Base-by-base conservation (phyloP, 495 filamentous ascomycete species). In the Monascus purpureus region DNA sequence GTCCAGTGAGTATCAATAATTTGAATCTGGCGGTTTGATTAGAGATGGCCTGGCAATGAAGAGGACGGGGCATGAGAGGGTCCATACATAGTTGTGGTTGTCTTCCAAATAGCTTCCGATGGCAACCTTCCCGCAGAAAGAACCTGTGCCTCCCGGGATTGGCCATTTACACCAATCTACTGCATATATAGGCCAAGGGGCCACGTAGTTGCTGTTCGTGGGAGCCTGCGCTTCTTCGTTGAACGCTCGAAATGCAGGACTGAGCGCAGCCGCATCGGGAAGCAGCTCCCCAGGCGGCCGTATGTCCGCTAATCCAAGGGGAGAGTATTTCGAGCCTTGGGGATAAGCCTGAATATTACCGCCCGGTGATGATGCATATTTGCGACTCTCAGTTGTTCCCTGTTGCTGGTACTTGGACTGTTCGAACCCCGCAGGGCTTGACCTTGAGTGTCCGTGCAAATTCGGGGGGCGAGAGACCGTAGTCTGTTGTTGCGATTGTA, bases 101-200 rank as follows among this genome's bases (percentile, higher is more conserved):
- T 99, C 90, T 59, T 99, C 90, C 31, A 95, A 54, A 46, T 95
- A 96, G 61, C 92, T 96, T 36, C 88, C 90, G 28, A 96, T 65
- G 2, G 90, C 90, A 42, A 99, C 69, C 48, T 95, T 96, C 14
- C 90, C 90, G 7, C 72, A 75, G 33, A 82, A 84, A 25, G 77
- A 71, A 31, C 75, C 59, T 4, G 53, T 54, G 17, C 48, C 75
- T 18, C 71, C 72, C 23, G 77, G 70, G 1, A 87, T 73, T n/a
- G 78, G 70, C 92, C 92, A 99, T 58, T 96, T 96, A 56, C 90
- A 99, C 92, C 92, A 99, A 62, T 99, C 92, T 40, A 92, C 82
- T 6, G 92, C 87, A 54, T 94, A 96, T 24, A 92, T 77, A 23
- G 83, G 77, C 83, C 90, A 99, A 2, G 86, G 86, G 4, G 87